A percentile compares a stretch with the other conserved stretches of the same genome.
These are phyloP conservation scores for Debaryomyces robertsiae DNA, from an alignment of 1,139 yeast genomes.

Conservation along the genomic window DNA sequence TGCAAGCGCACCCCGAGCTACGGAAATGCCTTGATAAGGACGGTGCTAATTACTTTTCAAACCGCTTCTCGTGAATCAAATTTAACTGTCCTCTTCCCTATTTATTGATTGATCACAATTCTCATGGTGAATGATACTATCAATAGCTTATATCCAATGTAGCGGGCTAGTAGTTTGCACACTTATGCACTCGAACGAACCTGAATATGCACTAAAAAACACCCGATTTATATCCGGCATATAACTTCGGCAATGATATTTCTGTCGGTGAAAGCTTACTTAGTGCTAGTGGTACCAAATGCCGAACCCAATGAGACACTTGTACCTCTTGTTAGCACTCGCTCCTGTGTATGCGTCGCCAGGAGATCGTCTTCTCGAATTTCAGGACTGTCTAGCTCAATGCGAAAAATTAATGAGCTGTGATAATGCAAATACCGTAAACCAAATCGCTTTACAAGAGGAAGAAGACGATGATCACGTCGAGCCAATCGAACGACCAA, in stretches of 20 bases:
- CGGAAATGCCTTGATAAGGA: no score
- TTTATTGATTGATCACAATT: no score
- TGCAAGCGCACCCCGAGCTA: no score
- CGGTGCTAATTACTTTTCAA: no score
- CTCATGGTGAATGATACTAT: no score
- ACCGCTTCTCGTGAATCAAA: no score
- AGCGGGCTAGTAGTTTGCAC: no score
- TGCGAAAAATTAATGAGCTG: slow-evolving; percentile 17
- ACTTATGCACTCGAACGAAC: no score
- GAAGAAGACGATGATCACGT: slow-evolving; percentile 7
- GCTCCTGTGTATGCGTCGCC: slow-evolving; percentile 20
- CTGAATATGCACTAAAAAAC: background rate
- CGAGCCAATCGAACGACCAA: background rate
- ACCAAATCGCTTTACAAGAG: slow-evolving; percentile 12
- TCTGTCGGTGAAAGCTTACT: background rate
- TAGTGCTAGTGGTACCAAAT: background rate
- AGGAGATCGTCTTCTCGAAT: slow-evolving; percentile 36
- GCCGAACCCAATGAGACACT: background rate
- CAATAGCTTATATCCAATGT: no score
- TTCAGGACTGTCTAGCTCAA: slow-evolving; percentile 23
- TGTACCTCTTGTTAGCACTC: slow-evolving; percentile 4
- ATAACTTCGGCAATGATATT: background rate
- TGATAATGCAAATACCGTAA: slow-evolving; percentile 15
- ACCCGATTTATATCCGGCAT: background rate
- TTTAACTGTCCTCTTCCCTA: no score